Conservation (phyloP, 768 basidiomycete genomes). For the Sporobolomyces phaffii region DNA sequence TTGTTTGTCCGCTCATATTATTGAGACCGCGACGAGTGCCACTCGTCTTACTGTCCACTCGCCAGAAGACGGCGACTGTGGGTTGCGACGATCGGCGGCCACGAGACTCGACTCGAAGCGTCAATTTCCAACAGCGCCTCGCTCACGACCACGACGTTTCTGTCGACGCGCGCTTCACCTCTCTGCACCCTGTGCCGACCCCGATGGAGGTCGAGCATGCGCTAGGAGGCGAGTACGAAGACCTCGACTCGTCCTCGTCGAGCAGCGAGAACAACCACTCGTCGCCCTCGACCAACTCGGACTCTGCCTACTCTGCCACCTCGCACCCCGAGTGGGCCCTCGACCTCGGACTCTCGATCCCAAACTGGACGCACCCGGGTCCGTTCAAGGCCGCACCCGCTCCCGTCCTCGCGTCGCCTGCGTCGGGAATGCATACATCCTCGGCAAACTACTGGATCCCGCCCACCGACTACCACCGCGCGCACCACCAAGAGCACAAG, state of each 20-base stretch:
- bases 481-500: no score
- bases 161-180: no score
- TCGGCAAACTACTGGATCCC: neutral
- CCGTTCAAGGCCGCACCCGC: constrained; percentile 17
- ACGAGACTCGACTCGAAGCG: no score
- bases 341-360: constrained; percentile 19
- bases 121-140: no score
- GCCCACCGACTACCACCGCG: neutral
- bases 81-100: no score
- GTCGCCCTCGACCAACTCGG: constrained; percentile 19
- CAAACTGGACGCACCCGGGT: neutral
- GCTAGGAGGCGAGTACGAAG: constrained; percentile 1
- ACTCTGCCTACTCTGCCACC: constrained; percentile 24
- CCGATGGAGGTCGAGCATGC: constrained; percentile 11
- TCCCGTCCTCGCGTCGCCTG: no score
- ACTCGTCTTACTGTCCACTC: no score
- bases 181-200: no score
- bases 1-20: no score
- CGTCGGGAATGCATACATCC: neutral
- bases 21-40: no score
- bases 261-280: constrained; percentile 11
- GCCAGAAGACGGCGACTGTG: no score
- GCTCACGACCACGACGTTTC: no score
- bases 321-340: constrained; percentile 22
- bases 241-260: constrained; percentile 25